Conservation (phyloP, 1,139 yeast genomes). For the Lodderomyces beijingensis region DNA sequence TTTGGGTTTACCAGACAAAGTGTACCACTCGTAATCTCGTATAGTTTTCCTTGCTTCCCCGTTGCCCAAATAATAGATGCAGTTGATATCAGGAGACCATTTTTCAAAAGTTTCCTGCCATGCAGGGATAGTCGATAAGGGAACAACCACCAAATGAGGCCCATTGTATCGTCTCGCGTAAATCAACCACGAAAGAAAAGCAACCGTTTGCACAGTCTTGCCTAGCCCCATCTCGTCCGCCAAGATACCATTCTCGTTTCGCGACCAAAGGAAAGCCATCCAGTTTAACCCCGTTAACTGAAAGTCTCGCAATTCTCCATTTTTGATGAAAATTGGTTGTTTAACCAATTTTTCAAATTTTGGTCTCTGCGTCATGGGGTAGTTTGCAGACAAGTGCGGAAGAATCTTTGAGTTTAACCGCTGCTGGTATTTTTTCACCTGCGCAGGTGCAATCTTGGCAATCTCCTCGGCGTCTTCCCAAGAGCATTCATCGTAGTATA, state of each 20-base stretch:
- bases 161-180: slow-evolving; percentile 95
- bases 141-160: slow-evolving; percentile 94
- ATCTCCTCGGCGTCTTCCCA: slow-evolving; percentile 95
- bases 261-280: slow-evolving; percentile 99
- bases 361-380: slow-evolving; percentile 71
- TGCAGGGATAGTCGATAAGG: slow-evolving; percentile 92
- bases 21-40: slow-evolving; percentile 80
- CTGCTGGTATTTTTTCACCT: slow-evolving; percentile 78
- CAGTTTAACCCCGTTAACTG: slow-evolving; percentile 97
- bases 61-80: slow-evolving; percentile 90
- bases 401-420: slow-evolving; percentile 79
- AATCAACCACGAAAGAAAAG: slow-evolving; percentile 90
- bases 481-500: slow-evolving; percentile 92
- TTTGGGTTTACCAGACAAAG: slow-evolving; percentile 61
- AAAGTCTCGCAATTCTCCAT: slow-evolving; percentile 92
- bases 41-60: slow-evolving; percentile 78
- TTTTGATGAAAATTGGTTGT: slow-evolving; percentile 88
- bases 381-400: slow-evolving; percentile 76
- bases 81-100: slow-evolving; percentile 96
- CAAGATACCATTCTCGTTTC: slow-evolving; percentile 93
- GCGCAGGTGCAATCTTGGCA: slow-evolving; percentile 78
- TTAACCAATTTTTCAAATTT: slow-evolving; percentile 78
- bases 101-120: slow-evolving; percentile 99
- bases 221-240: slow-evolving; percentile 99
- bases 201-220: slow-evolving; percentile 94